Base-by-base conservation (phyloP, 257 asterid genomes). In the Petunia axillaris region DNA sequence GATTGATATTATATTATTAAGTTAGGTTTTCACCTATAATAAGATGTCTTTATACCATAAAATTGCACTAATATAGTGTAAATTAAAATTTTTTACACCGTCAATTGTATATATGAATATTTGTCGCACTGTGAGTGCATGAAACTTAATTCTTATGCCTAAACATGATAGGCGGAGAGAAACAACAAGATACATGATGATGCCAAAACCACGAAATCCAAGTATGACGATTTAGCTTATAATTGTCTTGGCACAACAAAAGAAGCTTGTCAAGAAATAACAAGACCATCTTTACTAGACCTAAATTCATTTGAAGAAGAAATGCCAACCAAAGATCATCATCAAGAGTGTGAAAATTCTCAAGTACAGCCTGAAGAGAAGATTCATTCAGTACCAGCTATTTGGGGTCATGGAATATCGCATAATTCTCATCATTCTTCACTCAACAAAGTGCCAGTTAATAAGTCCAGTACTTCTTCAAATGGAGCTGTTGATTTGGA, bases 401-500 rank as follows among this genome's bases (percentile, higher is more conserved):
- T 15, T 15, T 57, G 36, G 63, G n/a, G 8, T 14, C 5, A 55
- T 55, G 62, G 62, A 64, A 25, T 25, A 25, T 64, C 73, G 15
- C 52, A 65, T 2, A 67, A 67, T 41, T 67, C 39, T 41, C 75
- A 41, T 41, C 54, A 41, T 25, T 25, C 25, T 25, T 25, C 25
- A 25, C 25, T 25, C 3, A 41, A 67, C 43, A 43, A 44, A 76
- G 3, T n/a, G 52, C 35, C 80, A 59, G 15, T 36, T 13, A 58
- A 25, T 59, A 63, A 44, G 7, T 59, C 73, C 25, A 41, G 25
- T 25, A 25, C 40, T 77, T 77, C 80, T 58, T 41, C 73, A 59
- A 43, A 41, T 77, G 80, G 43, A 77, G 10, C 25, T 77, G 44
- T 77, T 77, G 80, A 77, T 60, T 77, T 77, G 59, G 80, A 77